phyloP scores from a whole-genome alignment of 1,284 basidiomycete genomes.

The Naganishia cerealis region DNA sequence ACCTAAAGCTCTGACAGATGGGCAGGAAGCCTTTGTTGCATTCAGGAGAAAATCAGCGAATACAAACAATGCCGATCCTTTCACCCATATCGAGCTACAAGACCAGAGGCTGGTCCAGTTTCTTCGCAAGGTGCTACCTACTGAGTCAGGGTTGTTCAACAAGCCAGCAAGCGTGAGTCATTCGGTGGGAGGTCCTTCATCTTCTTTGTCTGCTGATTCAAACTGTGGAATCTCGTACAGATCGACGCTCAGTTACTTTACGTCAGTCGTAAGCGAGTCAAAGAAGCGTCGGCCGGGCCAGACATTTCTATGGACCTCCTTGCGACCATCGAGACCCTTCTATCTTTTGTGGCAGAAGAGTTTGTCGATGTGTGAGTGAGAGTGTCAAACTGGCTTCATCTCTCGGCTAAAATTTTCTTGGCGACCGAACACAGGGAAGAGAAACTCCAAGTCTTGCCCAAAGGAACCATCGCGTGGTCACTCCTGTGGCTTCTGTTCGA shows the following conservation, averaged over 20 bases:
- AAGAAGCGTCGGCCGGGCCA: neutral
- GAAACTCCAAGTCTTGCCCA: conserved; percentile 11
- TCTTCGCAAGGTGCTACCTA: conserved; percentile 16
- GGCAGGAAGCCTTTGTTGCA: conserved; percentile 8
- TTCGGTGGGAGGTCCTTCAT: neutral
- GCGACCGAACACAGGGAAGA: conserved; percentile 2
- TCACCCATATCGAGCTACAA: conserved; percentile 15
- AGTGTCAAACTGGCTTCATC: neutral
- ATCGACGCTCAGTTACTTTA: conserved; percentile 18
- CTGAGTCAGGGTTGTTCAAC: conserved; percentile 6
- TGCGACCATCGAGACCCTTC: neutral
- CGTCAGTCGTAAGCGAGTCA: conserved; percentile 10
- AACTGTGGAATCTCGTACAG: neutral
- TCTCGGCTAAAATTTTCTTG: neutral
- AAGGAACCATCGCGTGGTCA: conserved; percentile 12
- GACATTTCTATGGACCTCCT: conserved; percentile 3
- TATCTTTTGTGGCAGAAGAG: conserved; percentile 4
- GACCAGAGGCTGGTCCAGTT: conserved; percentile 15
- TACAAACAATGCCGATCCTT: conserved; percentile 18
- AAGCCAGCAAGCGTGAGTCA: conserved; percentile 20
- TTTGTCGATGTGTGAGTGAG: conserved; percentile 17
- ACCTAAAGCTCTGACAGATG: neutral
- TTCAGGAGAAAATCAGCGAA: conserved; percentile 14
- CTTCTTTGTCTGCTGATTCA: neutral
- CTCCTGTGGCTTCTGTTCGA: conserved; percentile 19